Percentiles rank a stretch among this genome's conserved stretches.
Evolutionary conservation across 169 alveolate genomes (phyloP).

Genomic region (Theileria annulata): DNA sequence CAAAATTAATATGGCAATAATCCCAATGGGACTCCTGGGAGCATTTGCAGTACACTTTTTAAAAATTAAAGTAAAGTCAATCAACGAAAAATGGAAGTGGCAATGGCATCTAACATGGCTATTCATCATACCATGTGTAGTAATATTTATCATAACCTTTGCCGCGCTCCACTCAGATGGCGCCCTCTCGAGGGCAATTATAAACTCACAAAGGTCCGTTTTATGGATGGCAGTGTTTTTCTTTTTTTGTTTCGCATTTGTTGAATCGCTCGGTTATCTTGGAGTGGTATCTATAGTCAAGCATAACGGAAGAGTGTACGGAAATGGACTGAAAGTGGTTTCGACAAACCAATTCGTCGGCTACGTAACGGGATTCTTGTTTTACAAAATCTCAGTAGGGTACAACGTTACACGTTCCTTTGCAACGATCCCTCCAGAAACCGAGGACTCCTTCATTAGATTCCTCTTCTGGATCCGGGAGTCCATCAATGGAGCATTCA

Average conservation of each 20-base stretch:
- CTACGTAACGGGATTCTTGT: not conserved
- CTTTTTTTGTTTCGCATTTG: constrained; percentile 11
- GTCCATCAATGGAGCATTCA: not conserved
- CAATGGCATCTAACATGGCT: constrained; percentile 21
- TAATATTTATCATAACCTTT: not conserved
- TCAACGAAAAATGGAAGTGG: constrained; percentile 10
- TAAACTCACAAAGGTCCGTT: not conserved
- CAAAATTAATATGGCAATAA: constrained; percentile 1
- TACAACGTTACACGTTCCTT: not conserved
- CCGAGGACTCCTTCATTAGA: not conserved
- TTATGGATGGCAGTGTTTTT: constrained; percentile 9
- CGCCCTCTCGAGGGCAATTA: not conserved
- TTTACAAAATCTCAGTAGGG: constrained; percentile 15
- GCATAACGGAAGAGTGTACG: constrained; percentile 13
- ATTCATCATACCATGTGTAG: constrained; percentile 9
- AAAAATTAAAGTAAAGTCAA: not conserved
- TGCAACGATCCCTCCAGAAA: not conserved
- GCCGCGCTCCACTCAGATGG: constrained; percentile 15
- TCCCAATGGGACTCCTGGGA: constrained; percentile 14
- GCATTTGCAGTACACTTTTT: not conserved
- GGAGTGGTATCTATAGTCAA: constrained; percentile 20
- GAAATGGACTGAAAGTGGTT: constrained; percentile 7
- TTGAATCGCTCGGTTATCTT: constrained; percentile 26
- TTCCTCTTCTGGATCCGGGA: constrained; percentile 14
- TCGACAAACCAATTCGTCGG: constrained; percentile 7